Base-by-base conservation (phyloP, 164 flowering plant genomes). In the Dillenia turbinata region DNA sequence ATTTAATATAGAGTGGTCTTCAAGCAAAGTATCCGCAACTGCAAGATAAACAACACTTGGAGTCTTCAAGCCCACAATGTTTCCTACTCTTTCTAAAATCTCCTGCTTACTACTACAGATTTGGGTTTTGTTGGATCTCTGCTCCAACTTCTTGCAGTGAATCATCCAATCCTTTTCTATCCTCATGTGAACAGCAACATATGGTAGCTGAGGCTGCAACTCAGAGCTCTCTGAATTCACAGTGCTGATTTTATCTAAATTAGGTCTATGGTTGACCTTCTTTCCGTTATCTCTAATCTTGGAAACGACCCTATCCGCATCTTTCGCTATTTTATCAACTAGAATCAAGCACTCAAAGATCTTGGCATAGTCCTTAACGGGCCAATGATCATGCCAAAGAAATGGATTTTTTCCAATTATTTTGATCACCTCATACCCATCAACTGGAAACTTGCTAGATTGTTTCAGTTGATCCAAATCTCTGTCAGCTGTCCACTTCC, bases 381-480 rank as follows among this genome's bases (percentile, higher is more conserved):
- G 94, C 99, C 99, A 95, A 66, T 95, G 97, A 66, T 95, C 97
- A 51, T 88, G 97, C 99, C 99, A 95, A 62, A 92, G 67, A 70
- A 95, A 95, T 0, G 99, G 97, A 65, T 92, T 95, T 71, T 95
- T 95, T 9, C 97, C 98, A 7, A 77, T 75, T 5, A 92, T 77
- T 48, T 73, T 74, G 67, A 92, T 80, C 0, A 85, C 76, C 64
- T 92, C 94, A 59, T 67, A 57, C 3, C 17, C 70, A 68, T 87
- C 84, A 69, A 66, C 61, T 4, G 85, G 82, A 22, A 64, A 72
- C 13, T 66, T 64, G 47, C 69, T 76, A 47, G 66, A 78, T 65
- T 83, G 65, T 59, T 45, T 78, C 79, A 92, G 75, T 65, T 90
- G 99, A 60, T 83, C 87, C 66, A 92, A 73, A 77, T 95, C 99